These are phyloP conservation scores for Ogataea paraovalis DNA, from an alignment of 805 yeast genomes.

Conservation along the genomic window DNA sequence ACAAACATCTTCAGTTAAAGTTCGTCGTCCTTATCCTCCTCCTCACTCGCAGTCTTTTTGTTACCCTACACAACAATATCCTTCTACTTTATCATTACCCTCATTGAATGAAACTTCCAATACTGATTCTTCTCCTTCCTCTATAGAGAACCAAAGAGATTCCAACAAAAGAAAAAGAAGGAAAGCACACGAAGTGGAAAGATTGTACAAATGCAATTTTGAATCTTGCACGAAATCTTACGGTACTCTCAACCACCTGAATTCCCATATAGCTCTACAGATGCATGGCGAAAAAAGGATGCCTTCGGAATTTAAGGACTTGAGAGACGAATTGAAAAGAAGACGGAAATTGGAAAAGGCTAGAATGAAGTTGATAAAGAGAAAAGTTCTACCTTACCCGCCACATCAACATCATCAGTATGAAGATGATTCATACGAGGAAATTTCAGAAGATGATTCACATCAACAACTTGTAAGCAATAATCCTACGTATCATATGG, in stretches of 20 bases:
- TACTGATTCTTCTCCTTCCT: neutral
- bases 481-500: neutral
- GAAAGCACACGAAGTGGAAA: conserved; percentile 51
- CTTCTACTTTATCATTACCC: conserved; percentile 4
- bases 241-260: conserved; percentile 57
- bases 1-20: conserved; percentile 1
- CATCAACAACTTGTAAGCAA: neutral
- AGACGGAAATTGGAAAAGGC: conserved; percentile 20
- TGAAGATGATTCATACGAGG: neutral
- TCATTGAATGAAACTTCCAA: neutral
- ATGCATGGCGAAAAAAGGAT: conserved; percentile 50
- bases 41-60: conserved; percentile 6
- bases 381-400: conserved; percentile 6
- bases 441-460: neutral
- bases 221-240: conserved; percentile 48
- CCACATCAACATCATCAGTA: neutral
- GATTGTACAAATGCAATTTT: conserved; percentile 47
- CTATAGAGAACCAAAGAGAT: neutral
- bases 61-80: conserved; percentile 2
- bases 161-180: conserved; percentile 46
- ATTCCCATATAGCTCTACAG: conserved; percentile 52
- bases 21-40: neutral
- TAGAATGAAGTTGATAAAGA: conserved; percentile 12
- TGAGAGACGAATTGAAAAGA: conserved; percentile 40
- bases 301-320: conserved; percentile 52